Conservation (phyloP, 192 early-diverging fungal genomes). For the Coemansia sp. region DNA sequence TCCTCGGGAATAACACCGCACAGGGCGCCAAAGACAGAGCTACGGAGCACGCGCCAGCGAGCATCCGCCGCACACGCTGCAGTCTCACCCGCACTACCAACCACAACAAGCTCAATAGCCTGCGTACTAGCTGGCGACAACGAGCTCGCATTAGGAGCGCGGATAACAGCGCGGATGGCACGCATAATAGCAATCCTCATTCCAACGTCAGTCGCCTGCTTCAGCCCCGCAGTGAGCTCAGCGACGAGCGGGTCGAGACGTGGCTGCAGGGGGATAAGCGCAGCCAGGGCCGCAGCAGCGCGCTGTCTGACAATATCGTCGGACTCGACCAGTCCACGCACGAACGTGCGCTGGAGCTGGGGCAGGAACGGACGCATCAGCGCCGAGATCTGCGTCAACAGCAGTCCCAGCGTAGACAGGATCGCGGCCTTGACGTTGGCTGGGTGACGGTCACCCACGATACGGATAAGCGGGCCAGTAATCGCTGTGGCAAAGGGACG, state of each 20-base stretch:
- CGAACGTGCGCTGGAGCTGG: constrained; percentile 96
- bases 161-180: constrained; percentile 30
- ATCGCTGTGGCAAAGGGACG: constrained; percentile 92
- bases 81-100: constrained; percentile 6
- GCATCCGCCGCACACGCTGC: constrained; percentile 9
- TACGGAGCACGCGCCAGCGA: constrained; percentile 29
- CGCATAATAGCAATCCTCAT: constrained; percentile 36
- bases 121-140: constrained; percentile 35
- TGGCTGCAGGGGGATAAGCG: constrained; percentile 45
- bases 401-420: constrained; percentile 74
- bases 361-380: constrained; percentile 96
- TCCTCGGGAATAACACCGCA: constrained; percentile 27
- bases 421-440: constrained; percentile 92
- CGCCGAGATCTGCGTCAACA: constrained; percentile 81
- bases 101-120: constrained; percentile 27
- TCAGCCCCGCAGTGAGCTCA: constrained; percentile 32
- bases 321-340: constrained; percentile 81
- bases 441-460: constrained; percentile 92
- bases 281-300: constrained; percentile 75
- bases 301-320: constrained; percentile 74
- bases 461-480: constrained; percentile 95
- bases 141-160: constrained; percentile 15
- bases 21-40: constrained; percentile 36
- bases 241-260: constrained; percentile 46
- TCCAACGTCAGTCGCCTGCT: constrained; percentile 19